phyloP scores from a whole-genome alignment of 1,284 basidiomycete genomes.

The Xerocomus amazonicus region DNA sequence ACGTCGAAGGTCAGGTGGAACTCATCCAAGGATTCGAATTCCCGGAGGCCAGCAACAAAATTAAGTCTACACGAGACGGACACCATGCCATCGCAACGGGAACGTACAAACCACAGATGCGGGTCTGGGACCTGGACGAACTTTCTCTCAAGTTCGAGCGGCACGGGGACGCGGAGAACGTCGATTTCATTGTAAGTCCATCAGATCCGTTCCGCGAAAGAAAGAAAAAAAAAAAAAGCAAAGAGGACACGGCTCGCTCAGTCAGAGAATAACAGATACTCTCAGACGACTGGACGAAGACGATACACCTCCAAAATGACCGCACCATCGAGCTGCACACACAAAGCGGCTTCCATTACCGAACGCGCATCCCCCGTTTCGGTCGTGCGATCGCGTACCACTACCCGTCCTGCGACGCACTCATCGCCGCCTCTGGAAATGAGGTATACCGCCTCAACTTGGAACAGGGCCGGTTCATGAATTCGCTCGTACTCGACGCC shows the following conservation, averaged over 20 bases:
- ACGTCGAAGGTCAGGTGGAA: slow-evolving; percentile 76
- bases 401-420: slow-evolving; percentile 78
- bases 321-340: slow-evolving; percentile 94
- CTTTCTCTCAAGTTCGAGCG: slow-evolving; percentile 95
- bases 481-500: slow-evolving; percentile 55
- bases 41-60: slow-evolving; percentile 90
- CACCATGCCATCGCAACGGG: slow-evolving; percentile 93
- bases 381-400: slow-evolving; percentile 92
- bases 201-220: no score
- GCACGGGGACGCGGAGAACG: slow-evolving; percentile 94
- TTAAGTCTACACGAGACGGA: slow-evolving; percentile 90
- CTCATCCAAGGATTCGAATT: slow-evolving; percentile 97
- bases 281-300: slow-evolving; percentile 99
- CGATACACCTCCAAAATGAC: slow-evolving; percentile 94
- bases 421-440: slow-evolving; percentile 73
- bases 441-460: slow-evolving; percentile 95
- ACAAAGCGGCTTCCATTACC: slow-evolving; percentile 90
- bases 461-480: slow-evolving; percentile 92
- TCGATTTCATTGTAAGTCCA: slow-evolving; percentile 91
- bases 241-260: slow-evolving; percentile 6
- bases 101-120: slow-evolving; percentile 97
- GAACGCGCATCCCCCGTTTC: slow-evolving; percentile 90
- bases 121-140: slow-evolving; percentile 94
- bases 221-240: no score
- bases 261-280: slow-evolving; percentile 61